Percentiles rank a stretch among this genome's conserved stretches.
Evolutionary conservation across 371 early-diverging fungal genomes (phyloP).

Genomic region (Syncephalis plumigaleata): DNA sequence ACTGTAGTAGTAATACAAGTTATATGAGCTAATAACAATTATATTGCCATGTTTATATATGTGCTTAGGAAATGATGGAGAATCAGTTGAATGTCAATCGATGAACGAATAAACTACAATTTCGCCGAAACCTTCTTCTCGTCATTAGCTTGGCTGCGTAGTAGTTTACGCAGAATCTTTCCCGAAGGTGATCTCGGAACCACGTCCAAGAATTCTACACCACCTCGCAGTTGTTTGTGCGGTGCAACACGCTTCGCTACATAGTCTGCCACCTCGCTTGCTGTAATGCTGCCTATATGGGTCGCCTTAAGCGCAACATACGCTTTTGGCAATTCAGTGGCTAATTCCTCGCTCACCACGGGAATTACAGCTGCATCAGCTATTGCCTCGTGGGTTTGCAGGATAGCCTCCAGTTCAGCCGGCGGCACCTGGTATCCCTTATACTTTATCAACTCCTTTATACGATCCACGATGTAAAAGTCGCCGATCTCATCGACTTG

Average conservation of each 20-base stretch:
- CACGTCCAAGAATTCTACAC: constrained; percentile 40
- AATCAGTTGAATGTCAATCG: too few relatives aligned
- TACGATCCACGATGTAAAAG: constrained; percentile 34
- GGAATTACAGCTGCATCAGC: constrained; percentile 63
- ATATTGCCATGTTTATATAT: too few relatives aligned
- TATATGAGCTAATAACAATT: too few relatives aligned
- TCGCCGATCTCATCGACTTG: constrained; percentile 29
- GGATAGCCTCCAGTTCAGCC: constrained; percentile 67
- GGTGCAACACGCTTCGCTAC: constrained; percentile 38
- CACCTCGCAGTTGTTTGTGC: constrained; percentile 67
- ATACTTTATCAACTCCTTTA: constrained; percentile 45
- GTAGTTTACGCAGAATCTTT: constrained; percentile 47
- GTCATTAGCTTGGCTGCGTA: background rate
- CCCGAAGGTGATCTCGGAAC: constrained; percentile 75
- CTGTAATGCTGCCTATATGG: constrained; percentile 15
- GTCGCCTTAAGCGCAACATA: constrained; percentile 39
- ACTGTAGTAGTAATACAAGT: too few relatives aligned
- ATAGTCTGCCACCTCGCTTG: constrained; percentile 31
- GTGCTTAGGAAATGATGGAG: too few relatives aligned
- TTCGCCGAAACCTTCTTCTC: background rate
- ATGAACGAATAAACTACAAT: too few relatives aligned
- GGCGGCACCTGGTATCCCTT: constrained; percentile 62
- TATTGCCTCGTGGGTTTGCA: constrained; percentile 46
- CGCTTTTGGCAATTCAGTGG: constrained; percentile 72
- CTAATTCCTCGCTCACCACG: constrained; percentile 29